Evolutionary conservation across 2,329 filamentous ascomycete genomes (phyloP), one percentile per base, ranked within the genome.

Genomic region (Diaporthe sp.): DNA sequence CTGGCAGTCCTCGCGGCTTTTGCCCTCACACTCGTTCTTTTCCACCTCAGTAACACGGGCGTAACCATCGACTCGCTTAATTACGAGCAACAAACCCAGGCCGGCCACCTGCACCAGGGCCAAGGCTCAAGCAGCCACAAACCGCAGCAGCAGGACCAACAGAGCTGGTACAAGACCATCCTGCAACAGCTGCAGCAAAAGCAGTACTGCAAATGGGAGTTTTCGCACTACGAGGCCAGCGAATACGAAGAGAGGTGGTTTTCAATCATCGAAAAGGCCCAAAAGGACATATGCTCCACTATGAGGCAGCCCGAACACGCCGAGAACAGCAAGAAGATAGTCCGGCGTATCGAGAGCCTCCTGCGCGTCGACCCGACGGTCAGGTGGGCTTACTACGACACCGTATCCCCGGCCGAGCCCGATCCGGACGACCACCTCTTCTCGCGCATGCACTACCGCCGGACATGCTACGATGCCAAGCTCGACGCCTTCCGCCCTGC

Each of bases 391-490:
- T n/a, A 61, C 7, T 42, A 42, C n/a, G 57, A 61, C 57, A 61
- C 57, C 3, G n/a, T 61, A 6, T 6, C 35, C n/a, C 57, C 35
- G 22, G 35, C 57, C 35, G 57, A 61, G 35, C 57, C 12, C 35
- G 57, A 28, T 5, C 57, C 57, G 7, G 57, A 61, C 6, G 57
- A 61, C 57, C 57, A 42, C 35, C 57, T 61, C 38, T 61, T 61
- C 57, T 61, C 57, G 38, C 57, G 57, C 57, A 61, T 61, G 57
- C 57, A 61, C 57, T 61, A 61, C 57, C 57, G n/a, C 38, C 57
- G 57, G 35, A 19, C 22, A 42, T 61, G 57, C 57, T 61, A 61
- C 57, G 57, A 42, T 38, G 35, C 35, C 35, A 61, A 61, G 38
- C 57, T 28, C 13, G 57, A 42, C 7, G 13, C 38, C 12, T 61